Evolutionary conservation across 768 basidiomycete genomes (phyloP).

Genomic region (Peribolospora baueri): DNA sequence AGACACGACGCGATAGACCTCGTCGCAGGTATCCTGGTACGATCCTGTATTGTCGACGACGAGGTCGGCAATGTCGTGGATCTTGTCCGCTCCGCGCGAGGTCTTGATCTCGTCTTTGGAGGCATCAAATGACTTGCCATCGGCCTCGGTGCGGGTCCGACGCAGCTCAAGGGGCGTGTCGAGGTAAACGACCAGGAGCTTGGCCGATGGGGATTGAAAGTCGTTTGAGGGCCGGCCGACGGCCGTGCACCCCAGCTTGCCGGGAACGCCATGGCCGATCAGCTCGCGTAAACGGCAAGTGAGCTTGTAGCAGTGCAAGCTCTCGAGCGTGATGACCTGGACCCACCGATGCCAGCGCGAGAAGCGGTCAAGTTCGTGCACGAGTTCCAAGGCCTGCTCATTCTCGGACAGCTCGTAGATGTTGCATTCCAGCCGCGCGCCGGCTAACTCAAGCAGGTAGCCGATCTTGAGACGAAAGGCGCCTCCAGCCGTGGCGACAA

Average conservation of each 20-base stretch:
- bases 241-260: neutral
- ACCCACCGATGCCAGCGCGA: neutral
- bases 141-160: neutral
- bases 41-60: neutral
- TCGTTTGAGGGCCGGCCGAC: neutral
- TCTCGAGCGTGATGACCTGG: neutral
- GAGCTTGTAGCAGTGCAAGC: neutral
- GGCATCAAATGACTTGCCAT: neutral
- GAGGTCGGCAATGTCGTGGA: neutral
- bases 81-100: neutral
- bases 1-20: neutral
- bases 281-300: neutral
- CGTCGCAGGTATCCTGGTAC: neutral
- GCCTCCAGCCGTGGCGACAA: neutral
- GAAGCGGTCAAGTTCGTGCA: neutral
- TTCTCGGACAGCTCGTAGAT: neutral
- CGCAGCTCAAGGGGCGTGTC: neutral
- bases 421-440: neutral
- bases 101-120: neutral
- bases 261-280: neutral
- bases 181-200: neutral
- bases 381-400: neutral
- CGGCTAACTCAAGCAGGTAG: neutral
- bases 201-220: neutral
- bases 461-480: neutral